Evolutionary conservation across 139 green algal genomes (phyloP).

Genomic region (Penium margaritaceum): DNA sequence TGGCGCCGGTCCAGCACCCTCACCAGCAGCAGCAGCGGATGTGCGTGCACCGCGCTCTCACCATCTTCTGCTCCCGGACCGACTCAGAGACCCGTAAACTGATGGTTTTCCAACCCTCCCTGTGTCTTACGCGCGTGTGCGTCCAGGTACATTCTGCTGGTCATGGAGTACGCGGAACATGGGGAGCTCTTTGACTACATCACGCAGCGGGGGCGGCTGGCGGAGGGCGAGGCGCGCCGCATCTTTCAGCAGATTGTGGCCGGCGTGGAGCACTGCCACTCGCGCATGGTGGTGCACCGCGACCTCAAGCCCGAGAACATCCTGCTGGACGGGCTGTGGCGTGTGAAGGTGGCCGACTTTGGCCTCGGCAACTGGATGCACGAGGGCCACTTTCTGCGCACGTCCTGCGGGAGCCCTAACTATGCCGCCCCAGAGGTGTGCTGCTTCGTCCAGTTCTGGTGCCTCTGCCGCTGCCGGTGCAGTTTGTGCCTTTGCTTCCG

Average conservation of each 20-base stretch:
- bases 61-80: too few relatives aligned
- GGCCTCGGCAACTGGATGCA: conserved; percentile 93
- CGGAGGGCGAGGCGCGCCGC: conserved; percentile 87
- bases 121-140: too few relatives aligned
- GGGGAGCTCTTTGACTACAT: conserved; percentile 99
- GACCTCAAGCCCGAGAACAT: conserved; percentile 95
- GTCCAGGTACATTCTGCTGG: conserved; percentile 43
- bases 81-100: too few relatives aligned
- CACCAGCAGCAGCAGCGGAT: too few relatives aligned
- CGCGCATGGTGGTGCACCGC: conserved; percentile 86
- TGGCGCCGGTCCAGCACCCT: too few relatives aligned
- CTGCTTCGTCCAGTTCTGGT: too few relatives aligned
- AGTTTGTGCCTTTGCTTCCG: too few relatives aligned
- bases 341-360: conserved; percentile 94
- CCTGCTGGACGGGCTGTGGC: conserved; percentile 74
- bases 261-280: conserved; percentile 87
- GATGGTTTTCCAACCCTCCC: too few relatives aligned
- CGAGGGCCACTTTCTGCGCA: conserved; percentile 97
- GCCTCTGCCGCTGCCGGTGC: too few relatives aligned
- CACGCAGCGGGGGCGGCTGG: conserved; percentile 89
- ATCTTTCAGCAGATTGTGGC: conserved; percentile 96
- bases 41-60: too few relatives aligned
- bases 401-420: conserved; percentile 89
- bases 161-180: conserved; percentile 53
- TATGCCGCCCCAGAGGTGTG: conserved; percentile 93